Percentiles rank a stretch among this genome's conserved stretches.
Conservation (phyloP, 1,284 basidiomycete genomes). For the Cryptococcus sp. region DNA sequence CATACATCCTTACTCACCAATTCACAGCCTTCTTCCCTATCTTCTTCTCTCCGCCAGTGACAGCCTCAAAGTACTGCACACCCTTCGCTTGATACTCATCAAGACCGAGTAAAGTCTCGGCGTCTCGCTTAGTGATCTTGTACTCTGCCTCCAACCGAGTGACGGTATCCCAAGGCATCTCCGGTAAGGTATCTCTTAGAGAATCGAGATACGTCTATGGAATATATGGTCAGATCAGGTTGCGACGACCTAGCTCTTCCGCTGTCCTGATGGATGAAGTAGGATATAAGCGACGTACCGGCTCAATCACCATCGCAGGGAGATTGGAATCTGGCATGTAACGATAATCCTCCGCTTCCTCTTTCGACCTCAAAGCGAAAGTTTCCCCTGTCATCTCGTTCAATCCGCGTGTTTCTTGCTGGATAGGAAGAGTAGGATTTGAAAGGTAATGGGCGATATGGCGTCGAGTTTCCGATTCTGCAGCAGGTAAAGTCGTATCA, state of each 20-base stretch:
- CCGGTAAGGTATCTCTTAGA: conserved; percentile 67
- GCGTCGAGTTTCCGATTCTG: conserved; percentile 54
- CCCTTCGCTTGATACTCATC: conserved; percentile 59
- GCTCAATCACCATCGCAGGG: conserved; percentile 69
- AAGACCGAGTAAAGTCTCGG: conserved; percentile 73
- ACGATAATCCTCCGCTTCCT: conserved; percentile 91
- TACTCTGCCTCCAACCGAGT: conserved; percentile 61
- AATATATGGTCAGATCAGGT: too few relatives aligned
- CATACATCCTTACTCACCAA: conserved; percentile 62
- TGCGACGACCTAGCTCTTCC: neutral
- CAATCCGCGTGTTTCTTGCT: conserved; percentile 89
- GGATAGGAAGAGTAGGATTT: conserved; percentile 27
- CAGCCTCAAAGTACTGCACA: conserved; percentile 73
- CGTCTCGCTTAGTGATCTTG: conserved; percentile 66
- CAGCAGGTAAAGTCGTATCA: conserved; percentile 50
- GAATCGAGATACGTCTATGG: conserved; percentile 63
- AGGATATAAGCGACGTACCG: conserved; percentile 27
- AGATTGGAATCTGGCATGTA: conserved; percentile 99
- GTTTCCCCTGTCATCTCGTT: conserved; percentile 81
- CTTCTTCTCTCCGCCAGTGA: conserved; percentile 51
- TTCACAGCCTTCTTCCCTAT: conserved; percentile 70
- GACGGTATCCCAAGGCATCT: conserved; percentile 71
- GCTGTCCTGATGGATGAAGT: neutral
- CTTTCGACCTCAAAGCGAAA: conserved; percentile 80
- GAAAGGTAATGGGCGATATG: conserved; percentile 46